Evolutionary conservation across 177 flowering plant species (phyloP), one percentile per base, ranked within the genome.

Genomic region (Vitis hybrid): DNA sequence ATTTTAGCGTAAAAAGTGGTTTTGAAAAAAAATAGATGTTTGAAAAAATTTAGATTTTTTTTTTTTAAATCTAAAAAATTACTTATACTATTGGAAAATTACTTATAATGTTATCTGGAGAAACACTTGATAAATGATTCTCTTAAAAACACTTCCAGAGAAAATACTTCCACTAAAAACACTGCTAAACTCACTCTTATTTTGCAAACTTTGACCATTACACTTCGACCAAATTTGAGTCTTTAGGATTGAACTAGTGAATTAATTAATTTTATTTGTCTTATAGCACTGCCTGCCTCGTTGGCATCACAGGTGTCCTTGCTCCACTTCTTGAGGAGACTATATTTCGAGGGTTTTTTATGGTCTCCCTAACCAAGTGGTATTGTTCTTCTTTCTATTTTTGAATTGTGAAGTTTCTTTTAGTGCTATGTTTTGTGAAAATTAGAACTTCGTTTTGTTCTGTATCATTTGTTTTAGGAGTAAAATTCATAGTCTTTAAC

Each of bases 241-340:
- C 45, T 40, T 40, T 1, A 40, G 45, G 19, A 17, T 17, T 34
- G 26, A 63, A 60, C 14, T 50, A 7, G 2, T 26, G 12, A 15
- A 21, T 49, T 74, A 32, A 73, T 70, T 54, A 50, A 58, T 9
- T 65, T 73, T 26, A 1, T 57, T 58, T 75, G 18, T 58, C 32
- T 75, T 81, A 81, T 67, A 95, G 99, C 85, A 95, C 99, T 71
- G 88, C 87, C 51, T 90, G 82, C 81, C 81, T 95, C 74, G 71
- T 95, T 59, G 98, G 93, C 68, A 80, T 95, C 73, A 88, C 96
- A 3, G 98, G 99, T 60, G 85, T 93, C 65, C 79, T 95, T 74
- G 98, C 98, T 65, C 98, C 99, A 57, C 52, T 95, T 66, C 91
- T 93, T 45, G 99, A 95, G 80, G 99, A 95, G 78, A 93, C 88